Evolutionary conservation across 495 filamentous ascomycete genomes (phyloP), one percentile per base, ranked within the genome.

Genomic region (Tuber calosporum): DNA sequence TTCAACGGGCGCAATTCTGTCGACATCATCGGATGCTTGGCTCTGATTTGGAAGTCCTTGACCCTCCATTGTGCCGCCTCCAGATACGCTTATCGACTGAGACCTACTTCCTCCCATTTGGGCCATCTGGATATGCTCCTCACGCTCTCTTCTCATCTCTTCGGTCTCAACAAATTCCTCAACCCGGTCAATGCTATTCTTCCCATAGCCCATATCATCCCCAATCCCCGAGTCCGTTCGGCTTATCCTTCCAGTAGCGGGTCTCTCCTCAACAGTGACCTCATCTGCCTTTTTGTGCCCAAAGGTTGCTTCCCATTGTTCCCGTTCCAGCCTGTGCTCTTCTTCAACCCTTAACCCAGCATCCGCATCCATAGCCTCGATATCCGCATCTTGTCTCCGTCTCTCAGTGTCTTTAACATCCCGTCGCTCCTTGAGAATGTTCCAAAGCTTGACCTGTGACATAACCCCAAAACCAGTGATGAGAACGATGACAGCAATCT

Each of bases 391-490:
- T 38, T 87, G 87, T 72, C 90, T 86, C 22, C 86, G 83, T 37
- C 84, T 83, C 53, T 86, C 85, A 17, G 84, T 85, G 22, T 87
- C 88, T 70, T 87, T 89, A 76, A 87, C 87, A 26, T 87, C 86
- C 30, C 92, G 85, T 68, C 89, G 86, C 70, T 92, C 87, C 76
- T 90, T 90, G 69, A 97, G 87, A n/a, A 97, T 85, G 69, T 90
- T 91, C 94, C 94, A 97, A 13, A 97, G 84, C 73, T 89, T 90
- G 75, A 96, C 83, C 82, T 97, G 94, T 3, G 92, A 96, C 62
- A 95, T 86, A 15, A 96, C 84, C 20, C 94, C 93, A 7, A 93
- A 81, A 8, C 92, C 81, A 67, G 87, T 90, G 11, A 97, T 82
- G 0, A 97, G 84, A 58, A 97, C 84, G 13, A 89, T 94, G 3